phyloP scores from a whole-genome alignment of 129 eudicot species.

The Ambrosia artemisiifolia region DNA sequence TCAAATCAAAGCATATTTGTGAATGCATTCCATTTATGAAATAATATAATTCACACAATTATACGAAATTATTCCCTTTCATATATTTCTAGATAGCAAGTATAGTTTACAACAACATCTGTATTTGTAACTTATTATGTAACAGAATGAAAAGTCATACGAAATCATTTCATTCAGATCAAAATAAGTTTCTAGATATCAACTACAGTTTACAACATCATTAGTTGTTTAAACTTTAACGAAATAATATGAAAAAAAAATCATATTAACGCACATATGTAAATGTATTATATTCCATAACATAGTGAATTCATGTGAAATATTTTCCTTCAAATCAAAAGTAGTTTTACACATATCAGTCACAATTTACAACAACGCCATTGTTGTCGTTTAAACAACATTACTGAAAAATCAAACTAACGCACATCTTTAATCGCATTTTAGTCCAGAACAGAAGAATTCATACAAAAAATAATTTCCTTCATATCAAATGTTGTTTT shows the following conservation, averaged over 20 bases:
- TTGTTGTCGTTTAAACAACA: not conserved
- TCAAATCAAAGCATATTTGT: not conserved
- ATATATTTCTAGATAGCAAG: too few species aligned
- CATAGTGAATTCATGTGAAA: not conserved
- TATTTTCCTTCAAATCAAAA: not conserved
- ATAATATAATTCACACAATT: too few species aligned
- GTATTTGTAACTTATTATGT: not conserved
- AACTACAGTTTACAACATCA: too few species aligned
- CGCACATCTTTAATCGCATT: not conserved
- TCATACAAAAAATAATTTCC: too few species aligned
- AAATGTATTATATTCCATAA: not conserved
- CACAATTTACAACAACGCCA: not conserved
- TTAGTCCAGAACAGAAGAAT: too few species aligned
- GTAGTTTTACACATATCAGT: not conserved
- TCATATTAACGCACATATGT: not conserved
- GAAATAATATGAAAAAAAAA: not conserved
- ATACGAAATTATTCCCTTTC: too few species aligned
- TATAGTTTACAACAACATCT: too few species aligned
- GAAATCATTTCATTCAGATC: too few species aligned
- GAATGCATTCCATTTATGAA: too few species aligned
- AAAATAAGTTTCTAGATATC: too few species aligned
- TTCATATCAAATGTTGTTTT: too few species aligned
- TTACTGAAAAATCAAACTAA: not conserved
- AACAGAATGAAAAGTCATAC: not conserved
- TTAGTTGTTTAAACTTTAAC: too few species aligned